Evolutionary conservation across 768 basidiomycete genomes (phyloP).

Genomic region (Trametes sanguinea): DNA sequence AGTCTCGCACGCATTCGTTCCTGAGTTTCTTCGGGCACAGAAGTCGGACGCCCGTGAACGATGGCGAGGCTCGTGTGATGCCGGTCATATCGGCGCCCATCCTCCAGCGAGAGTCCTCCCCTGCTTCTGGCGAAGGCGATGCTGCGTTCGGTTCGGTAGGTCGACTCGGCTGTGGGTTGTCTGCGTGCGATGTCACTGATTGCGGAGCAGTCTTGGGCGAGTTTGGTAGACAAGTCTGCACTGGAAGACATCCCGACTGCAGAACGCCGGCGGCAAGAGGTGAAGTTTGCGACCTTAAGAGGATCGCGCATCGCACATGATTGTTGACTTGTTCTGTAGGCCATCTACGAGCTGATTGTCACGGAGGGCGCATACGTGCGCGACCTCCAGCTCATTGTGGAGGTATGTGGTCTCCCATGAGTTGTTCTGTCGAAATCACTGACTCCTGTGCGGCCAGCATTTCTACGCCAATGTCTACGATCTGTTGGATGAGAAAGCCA

Average conservation of each 20-base stretch:
- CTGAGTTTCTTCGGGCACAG: slow-evolving; percentile 62
- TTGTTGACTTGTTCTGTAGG: slow-evolving; percentile 40
- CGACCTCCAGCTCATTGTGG: slow-evolving; percentile 88
- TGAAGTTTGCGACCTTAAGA: slow-evolving; percentile 29
- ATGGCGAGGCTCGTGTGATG: slow-evolving; percentile 45
- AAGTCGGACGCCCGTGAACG: slow-evolving; percentile 49
- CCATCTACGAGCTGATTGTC: slow-evolving; percentile 92
- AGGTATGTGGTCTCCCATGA: slow-evolving; percentile 49
- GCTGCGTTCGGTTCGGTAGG: slow-evolving; percentile 70
- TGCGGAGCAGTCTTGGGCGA: slow-evolving; percentile 78
- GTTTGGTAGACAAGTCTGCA: slow-evolving; percentile 82
- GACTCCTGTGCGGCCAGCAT: slow-evolving; percentile 47
- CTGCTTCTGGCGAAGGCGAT: slow-evolving; percentile 48
- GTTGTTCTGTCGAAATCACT: background rate
- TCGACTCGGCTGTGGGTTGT: slow-evolving; percentile 14
- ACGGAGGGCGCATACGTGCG: slow-evolving; percentile 91
- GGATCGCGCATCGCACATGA: background rate
- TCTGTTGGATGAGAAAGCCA: slow-evolving; percentile 72
- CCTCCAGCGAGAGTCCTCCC: slow-evolving; percentile 36
- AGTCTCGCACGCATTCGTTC: slow-evolving; percentile 48
- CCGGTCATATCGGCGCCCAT: slow-evolving; percentile 74
- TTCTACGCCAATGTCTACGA: slow-evolving; percentile 83
- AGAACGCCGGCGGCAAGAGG: slow-evolving; percentile 90
- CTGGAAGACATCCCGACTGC: slow-evolving; percentile 74
- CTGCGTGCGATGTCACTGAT: background rate